Base-by-base conservation (phyloP, 2,329 filamentous ascomycete species). In the Neofusicoccum sp. region DNA sequence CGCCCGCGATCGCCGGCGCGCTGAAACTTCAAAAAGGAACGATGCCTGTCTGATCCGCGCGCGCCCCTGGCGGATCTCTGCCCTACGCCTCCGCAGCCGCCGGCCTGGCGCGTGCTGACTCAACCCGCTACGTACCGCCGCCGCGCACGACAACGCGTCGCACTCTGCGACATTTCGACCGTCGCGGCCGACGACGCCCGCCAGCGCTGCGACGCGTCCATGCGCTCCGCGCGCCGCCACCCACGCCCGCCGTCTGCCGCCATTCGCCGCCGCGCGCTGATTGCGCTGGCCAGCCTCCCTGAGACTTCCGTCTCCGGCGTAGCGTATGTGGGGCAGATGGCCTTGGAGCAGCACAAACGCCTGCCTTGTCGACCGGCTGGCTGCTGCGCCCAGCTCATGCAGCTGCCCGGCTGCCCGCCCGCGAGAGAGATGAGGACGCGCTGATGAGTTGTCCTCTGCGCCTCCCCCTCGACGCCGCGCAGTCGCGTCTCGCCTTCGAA, bases 261-360 rank as follows among this genome's bases (percentile, higher is more conserved):
- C 49, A 54, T 54, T 26, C 33, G 24, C 14, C 34, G 14, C 30
- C 24, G 43, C 61, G 16, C 20, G 45, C 47, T 47, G 16, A n/a
- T 24, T 16, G 57, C 40, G n/a, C 57, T 36, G 47, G 36, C 16
- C 47, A 34, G 20, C n/a, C 61, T 47, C 48, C 47, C 48, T 56
- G 51, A n/a, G 14, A 40, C 61, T 60, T 54, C n/a, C 57, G 26
- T 44, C 30, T 28, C 43, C 57, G 28, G 41, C 38, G 26, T 48
- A 48, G 47, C 34, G 34, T 45, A 61, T 61, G 59, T 61, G 59
- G 59, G 58, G 47, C 58, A 9, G 58, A 28, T 54, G 54, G 45
- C 53, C 54, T 59, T 51, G 54, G 54, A 41, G 60, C 60, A 59
- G 26, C 34, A 16, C 36, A 54, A 45, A 36, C 33, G 24, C 40